Conservation (phyloP, 78 protist species). For the Bigelowiella natans region DNA sequence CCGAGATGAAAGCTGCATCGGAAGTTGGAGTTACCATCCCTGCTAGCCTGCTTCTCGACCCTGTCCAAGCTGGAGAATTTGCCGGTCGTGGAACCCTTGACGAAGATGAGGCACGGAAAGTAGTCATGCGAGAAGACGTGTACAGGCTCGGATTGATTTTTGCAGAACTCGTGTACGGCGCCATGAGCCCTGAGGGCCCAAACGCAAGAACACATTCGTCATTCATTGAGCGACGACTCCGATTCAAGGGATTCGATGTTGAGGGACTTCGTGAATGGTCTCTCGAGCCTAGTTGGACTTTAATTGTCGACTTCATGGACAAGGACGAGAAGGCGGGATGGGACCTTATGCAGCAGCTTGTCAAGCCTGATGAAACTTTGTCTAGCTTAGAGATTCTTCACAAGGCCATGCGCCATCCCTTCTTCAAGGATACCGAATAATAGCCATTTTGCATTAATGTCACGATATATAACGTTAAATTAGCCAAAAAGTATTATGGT, state of each 20-base stretch:
- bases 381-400: too few relatives aligned
- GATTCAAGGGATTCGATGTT: not conserved
- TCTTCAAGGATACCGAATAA: too few relatives aligned
- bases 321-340: not conserved
- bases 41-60: not conserved
- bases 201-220: not conserved
- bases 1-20: not conserved
- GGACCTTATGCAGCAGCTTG: not conserved
- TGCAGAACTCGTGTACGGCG: not conserved
- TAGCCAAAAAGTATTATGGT: too few relatives aligned
- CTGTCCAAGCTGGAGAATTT: not conserved
- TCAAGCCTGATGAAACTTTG: not conserved
- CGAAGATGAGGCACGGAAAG: not conserved
- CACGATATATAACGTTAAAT: too few relatives aligned
- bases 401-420: too few relatives aligned
- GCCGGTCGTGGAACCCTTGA: not conserved
- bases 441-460: too few relatives aligned
- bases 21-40: too few relatives aligned
- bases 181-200: not conserved
- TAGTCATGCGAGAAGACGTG: not conserved
- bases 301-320: not conserved
- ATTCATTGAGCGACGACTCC: not conserved
- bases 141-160: not conserved
- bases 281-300: not conserved
- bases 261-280: not conserved